Base-by-base conservation (phyloP, 2,329 filamentous ascomycete genomes). In the Plectosphaerella plurivora region DNA sequence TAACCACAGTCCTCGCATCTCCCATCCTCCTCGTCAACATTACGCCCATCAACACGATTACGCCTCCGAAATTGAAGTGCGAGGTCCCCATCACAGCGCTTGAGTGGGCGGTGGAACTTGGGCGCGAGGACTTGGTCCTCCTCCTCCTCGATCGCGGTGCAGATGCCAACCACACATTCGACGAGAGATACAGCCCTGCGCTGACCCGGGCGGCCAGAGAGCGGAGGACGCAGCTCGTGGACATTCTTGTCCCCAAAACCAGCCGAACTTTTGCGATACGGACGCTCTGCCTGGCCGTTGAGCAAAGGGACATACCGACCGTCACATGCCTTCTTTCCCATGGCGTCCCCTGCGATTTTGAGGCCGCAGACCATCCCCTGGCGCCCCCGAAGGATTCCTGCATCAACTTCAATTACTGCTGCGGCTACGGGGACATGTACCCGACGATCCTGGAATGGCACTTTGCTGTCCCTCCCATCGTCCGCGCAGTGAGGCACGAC, bases 231-330 rank as follows among this genome's bases (percentile, higher is more conserved):
- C 45, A 28, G 45, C 24, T 47, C 14, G 45, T 47, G 45, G 45
- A 47, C 20, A 47, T 47, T 33, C 45, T 47, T 35, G 45, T 24
- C 45, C 45, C 45, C 7, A 47, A 47, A 33, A 47, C 45, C 24
- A 47, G 45, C 22, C 45, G 45, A 24, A 47, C 35, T 15, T 24
- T 47, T 14, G 45, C 45, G n/a, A 20, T 47, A 33, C 5, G 25
- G 11, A 47, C 45, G 45, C 45, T 47, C 22, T 47, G 45, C 45
- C 45, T 47, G 45, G 45, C 45, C 45, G 45, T 47, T 16, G 45
- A 47, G 45, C 45, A 47, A 47, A 47, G 25, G 33, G 45, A 47
- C 22, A 47, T 47, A 36, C 45, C 45, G 6, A 47, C 45, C 4
- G 33, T 47, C 45, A 33, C 45, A 35, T 47, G 25, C 45, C 45